phyloP scores from a whole-genome alignment of 805 yeast species.

The Candida pini region DNA sequence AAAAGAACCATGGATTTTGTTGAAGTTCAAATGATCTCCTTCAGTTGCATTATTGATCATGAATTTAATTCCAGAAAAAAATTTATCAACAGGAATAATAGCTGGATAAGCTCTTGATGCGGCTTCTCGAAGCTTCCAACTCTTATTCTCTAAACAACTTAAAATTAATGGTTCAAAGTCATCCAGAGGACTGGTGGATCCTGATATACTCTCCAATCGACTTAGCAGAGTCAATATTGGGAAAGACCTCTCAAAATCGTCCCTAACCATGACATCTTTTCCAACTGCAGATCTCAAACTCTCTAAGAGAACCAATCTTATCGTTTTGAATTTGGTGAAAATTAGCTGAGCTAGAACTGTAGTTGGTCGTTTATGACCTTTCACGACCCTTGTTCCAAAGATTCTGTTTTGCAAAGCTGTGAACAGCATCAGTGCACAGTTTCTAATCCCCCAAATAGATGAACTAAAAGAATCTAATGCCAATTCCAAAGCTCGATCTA shows the following conservation, averaged over 20 bases:
- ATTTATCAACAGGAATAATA: slow-evolving; percentile 32
- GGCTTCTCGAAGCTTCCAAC: slow-evolving; percentile 87
- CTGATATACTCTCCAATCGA: slow-evolving; percentile 59
- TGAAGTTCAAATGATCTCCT: slow-evolving; percentile 26
- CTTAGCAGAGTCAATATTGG: slow-evolving; percentile 71
- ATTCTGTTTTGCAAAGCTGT: slow-evolving; percentile 76
- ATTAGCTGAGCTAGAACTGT: slow-evolving; percentile 48
- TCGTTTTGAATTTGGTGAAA: slow-evolving; percentile 56
- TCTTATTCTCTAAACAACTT: slow-evolving; percentile 42
- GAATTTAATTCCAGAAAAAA: slow-evolving; percentile 22
- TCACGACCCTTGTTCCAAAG: slow-evolving; percentile 51
- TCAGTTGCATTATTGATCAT: slow-evolving; percentile 8
- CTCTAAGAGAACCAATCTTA: slow-evolving; percentile 43
- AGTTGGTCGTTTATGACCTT: slow-evolving; percentile 27
- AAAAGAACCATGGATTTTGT: slow-evolving; percentile 54
- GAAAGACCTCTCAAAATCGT: slow-evolving; percentile 55
- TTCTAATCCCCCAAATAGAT: slow-evolving; percentile 77
- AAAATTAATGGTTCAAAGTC: slow-evolving; percentile 47
- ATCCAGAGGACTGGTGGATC: slow-evolving; percentile 40
- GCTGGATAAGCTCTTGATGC: slow-evolving; percentile 68
- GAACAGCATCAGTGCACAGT: slow-evolving; percentile 91
- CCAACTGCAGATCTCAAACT: slow-evolving; percentile 31
- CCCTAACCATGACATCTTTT: slow-evolving; percentile 12
- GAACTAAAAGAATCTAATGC: slow-evolving; percentile 61
- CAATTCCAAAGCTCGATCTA: slow-evolving; percentile 53